These are phyloP conservation scores for Saturnispora dispora DNA, from an alignment of 805 yeast species.

Conservation along the genomic window DNA sequence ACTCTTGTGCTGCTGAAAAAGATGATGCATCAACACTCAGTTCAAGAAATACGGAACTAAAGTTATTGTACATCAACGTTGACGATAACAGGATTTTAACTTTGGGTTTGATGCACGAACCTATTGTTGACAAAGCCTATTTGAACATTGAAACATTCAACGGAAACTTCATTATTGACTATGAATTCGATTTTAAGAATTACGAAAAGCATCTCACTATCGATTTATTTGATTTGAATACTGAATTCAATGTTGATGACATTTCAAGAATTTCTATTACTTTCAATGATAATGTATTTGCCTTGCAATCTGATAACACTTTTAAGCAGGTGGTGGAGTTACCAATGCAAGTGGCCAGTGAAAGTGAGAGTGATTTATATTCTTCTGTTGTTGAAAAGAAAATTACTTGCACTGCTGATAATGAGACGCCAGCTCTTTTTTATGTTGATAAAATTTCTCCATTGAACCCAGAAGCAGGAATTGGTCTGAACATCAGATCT, in stretches of 20 bases:
- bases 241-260: background rate
- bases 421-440: background rate
- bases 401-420: background rate
- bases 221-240: background rate
- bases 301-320: background rate
- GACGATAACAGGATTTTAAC: background rate
- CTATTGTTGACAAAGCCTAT: background rate
- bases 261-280: slow-evolving; percentile 1
- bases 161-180: background rate
- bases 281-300: background rate
- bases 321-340: background rate
- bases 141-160: slow-evolving; percentile 2
- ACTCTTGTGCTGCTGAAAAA: background rate
- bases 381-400: background rate
- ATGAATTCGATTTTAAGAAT: background rate
- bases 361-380: background rate
- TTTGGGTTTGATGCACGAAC: background rate
- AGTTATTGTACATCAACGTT: background rate
- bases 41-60: background rate
- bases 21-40: background rate
- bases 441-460: background rate
- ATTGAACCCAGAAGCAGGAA: background rate
- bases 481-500: background rate
- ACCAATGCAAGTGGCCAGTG: background rate
- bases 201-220: slow-evolving; percentile 4